Evolutionary conservation across 352 stramenopile species (phyloP).

Genomic region (Globisporangium radiosum): DNA sequence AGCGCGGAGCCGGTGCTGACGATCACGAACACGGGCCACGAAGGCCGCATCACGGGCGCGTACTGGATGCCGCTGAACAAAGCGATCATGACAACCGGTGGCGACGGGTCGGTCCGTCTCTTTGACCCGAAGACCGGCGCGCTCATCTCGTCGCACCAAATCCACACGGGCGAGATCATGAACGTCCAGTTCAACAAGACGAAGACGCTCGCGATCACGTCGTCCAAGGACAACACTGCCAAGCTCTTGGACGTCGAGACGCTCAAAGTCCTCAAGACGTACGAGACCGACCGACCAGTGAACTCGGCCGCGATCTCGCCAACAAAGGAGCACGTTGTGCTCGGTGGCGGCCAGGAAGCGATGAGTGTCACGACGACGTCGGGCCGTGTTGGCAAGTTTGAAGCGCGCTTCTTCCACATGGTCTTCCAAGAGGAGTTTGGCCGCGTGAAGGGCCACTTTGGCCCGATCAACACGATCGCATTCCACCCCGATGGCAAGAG

Average conservation of each 20-base stretch:
- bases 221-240: conserved; percentile 95
- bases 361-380: conserved; percentile 97
- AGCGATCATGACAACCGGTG: conserved; percentile 81
- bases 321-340: conserved; percentile 93
- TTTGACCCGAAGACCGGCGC: conserved; percentile 74
- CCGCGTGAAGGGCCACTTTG: conserved; percentile 98
- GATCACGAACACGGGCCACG: conserved; percentile 76
- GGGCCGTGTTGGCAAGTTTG: conserved; percentile 90
- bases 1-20: conserved; percentile 52
- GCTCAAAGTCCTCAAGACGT: conserved; percentile 96
- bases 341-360: conserved; percentile 98
- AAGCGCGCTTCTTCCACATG: conserved; percentile 98
- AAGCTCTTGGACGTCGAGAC: conserved; percentile 96
- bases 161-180: conserved; percentile 96
- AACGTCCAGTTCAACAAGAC: conserved; percentile 94
- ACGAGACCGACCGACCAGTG: conserved; percentile 97
- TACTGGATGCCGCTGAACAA: conserved; percentile 87
- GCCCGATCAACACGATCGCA: conserved; percentile 98
- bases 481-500: conserved; percentile 98
- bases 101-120: conserved; percentile 74
- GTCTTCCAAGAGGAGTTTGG: conserved; percentile 99
- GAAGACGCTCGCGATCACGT: conserved; percentile 96
- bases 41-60: conserved; percentile 72
- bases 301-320: conserved; percentile 98
- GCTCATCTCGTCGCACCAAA: conserved; percentile 71